Conservation (phyloP, 768 basidiomycete species). For the Tulasnella calospora region DNA sequence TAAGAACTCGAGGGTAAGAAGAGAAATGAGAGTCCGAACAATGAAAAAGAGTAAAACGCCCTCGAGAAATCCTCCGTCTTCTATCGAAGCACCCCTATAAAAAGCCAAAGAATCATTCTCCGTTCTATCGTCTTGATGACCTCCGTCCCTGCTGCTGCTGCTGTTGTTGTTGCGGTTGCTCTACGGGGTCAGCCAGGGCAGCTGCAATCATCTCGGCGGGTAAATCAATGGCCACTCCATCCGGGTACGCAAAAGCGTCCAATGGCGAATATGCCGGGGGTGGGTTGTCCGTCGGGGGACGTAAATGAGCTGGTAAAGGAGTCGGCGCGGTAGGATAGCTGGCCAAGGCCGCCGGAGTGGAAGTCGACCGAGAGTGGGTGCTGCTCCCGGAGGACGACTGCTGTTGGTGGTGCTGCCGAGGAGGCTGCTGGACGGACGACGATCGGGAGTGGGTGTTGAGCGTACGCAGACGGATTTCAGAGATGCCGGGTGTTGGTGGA, state of each 20-base stretch:
- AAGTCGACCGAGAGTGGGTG: slow-evolving; percentile 22
- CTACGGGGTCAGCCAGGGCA: slow-evolving; percentile 62
- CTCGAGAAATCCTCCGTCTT: background rate
- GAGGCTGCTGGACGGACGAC: slow-evolving; percentile 27
- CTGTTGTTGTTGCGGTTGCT: slow-evolving; percentile 1
- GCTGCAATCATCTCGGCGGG: slow-evolving; percentile 90
- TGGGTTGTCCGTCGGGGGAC: slow-evolving; percentile 41
- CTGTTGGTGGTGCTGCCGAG: slow-evolving; percentile 40
- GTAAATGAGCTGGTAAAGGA: slow-evolving; percentile 13
- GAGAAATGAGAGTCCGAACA: background rate
- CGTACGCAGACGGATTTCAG: slow-evolving; percentile 76
- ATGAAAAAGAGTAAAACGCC: background rate
- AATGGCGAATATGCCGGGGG: slow-evolving; percentile 88
- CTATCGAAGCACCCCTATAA: background rate
- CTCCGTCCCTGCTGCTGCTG: slow-evolving; percentile 16
- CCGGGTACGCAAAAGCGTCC: slow-evolving; percentile 75
- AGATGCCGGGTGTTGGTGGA: slow-evolving; percentile 77
- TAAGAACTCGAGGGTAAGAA: background rate
- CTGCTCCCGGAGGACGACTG: slow-evolving; percentile 35
- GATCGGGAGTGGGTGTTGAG: slow-evolving; percentile 32
- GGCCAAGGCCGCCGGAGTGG: background rate
- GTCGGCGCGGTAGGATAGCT: slow-evolving; percentile 14
- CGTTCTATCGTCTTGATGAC: background rate
- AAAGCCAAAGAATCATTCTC: background rate
- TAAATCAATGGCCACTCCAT: slow-evolving; percentile 88